phyloP scores from a whole-genome alignment of 768 basidiomycete species.

The Leccinum subtestaceum region DNA sequence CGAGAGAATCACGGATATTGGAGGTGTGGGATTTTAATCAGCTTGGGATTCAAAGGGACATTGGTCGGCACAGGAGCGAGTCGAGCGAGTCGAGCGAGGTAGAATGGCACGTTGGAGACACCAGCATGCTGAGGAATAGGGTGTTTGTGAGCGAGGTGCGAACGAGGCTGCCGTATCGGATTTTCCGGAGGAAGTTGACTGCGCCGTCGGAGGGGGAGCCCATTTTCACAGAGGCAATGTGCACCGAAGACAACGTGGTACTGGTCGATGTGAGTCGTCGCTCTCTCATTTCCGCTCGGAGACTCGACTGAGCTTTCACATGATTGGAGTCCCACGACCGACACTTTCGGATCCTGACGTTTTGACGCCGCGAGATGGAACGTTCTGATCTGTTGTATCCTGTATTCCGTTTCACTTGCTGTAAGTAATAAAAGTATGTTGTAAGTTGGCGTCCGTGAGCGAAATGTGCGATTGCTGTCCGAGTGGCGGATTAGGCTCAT shows the following conservation, averaged over 20 bases:
- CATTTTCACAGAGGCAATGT: constrained; percentile 39
- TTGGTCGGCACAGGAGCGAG: constrained; percentile 2
- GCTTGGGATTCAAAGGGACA: constrained; percentile 34
- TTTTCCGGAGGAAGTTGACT: constrained; percentile 28
- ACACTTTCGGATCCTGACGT: constrained; percentile 30
- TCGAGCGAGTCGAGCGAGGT: constrained; percentile 5
- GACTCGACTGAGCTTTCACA: not conserved
- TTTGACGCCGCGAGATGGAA: constrained; percentile 12
- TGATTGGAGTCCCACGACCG: constrained; percentile 20
- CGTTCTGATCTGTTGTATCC: not conserved
- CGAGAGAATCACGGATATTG: constrained; percentile 21
- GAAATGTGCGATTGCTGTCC: constrained; percentile 21
- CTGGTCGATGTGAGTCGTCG: constrained; percentile 43
- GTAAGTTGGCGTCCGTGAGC: constrained; percentile 3
- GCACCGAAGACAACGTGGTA: constrained; percentile 56
- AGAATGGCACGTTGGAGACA: constrained; percentile 27
- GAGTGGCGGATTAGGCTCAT: constrained; percentile 27
- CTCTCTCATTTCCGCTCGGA: not conserved
- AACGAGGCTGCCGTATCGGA: constrained; percentile 48
- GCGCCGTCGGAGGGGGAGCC: constrained; percentile 8
- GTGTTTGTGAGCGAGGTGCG: constrained; percentile 42
- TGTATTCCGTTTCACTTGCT: not conserved
- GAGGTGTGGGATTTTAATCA: constrained; percentile 55
- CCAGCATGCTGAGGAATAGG: constrained; percentile 24
- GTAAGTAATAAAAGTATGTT: not conserved